Conservation (phyloP, 1,284 basidiomycete genomes). For the Phellopilus nigrolimitatus region DNA sequence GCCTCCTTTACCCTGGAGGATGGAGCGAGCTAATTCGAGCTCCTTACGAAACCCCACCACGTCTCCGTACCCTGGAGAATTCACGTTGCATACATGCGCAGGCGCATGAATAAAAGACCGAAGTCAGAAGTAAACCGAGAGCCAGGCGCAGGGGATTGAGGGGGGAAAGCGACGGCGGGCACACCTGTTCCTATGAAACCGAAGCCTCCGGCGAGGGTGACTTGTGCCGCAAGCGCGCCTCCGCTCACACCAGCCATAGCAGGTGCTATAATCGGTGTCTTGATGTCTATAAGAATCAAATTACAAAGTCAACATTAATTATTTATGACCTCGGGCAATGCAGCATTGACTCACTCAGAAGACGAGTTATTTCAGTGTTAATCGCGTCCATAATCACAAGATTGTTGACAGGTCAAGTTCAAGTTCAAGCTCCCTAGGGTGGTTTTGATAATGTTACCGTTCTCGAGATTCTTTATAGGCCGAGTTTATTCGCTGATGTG, state of each 20-base stretch:
- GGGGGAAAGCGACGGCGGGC: constrained; percentile 9
- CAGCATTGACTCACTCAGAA: constrained; percentile 27
- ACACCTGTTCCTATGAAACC: constrained; percentile 62
- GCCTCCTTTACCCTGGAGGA: constrained; percentile 3
- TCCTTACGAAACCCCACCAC: constrained; percentile 42
- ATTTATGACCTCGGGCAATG: neutral
- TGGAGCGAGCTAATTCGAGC: constrained; percentile 41
- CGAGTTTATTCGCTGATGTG: too few species aligned
- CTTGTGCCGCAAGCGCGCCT: constrained; percentile 57
- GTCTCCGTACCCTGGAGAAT: constrained; percentile 39
- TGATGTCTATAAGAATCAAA: constrained; percentile 37
- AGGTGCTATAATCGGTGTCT: constrained; percentile 54
- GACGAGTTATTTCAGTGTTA: constrained; percentile 34
- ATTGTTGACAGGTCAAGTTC: neutral
- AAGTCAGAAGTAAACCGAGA: neutral
- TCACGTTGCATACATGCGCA: neutral
- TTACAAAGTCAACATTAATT: neutral
- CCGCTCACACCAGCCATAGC: constrained; percentile 68
- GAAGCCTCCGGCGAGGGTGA: constrained; percentile 61
- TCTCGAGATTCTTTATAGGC: too few species aligned
- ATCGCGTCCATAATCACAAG: constrained; percentile 24
- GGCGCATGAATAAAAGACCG: neutral
- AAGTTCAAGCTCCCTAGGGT: too few species aligned
- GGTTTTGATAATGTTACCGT: too few species aligned
- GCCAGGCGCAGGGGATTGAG: neutral